These are phyloP conservation scores for Blastobotrys apis DNA, from an alignment of 1,139 yeast species.

Conservation along the genomic window DNA sequence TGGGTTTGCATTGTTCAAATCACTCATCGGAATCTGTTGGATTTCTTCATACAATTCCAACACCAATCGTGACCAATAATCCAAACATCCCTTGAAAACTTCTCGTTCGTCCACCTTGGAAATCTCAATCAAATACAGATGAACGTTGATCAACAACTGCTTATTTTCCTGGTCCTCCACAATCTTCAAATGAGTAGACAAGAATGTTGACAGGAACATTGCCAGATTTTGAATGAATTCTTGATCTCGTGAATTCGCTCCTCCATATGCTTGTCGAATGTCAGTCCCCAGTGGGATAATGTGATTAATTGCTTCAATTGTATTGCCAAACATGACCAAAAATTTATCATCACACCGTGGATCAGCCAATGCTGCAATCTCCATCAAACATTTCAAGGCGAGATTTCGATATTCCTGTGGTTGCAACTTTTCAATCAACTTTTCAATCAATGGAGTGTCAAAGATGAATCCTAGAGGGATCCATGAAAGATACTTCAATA, in stretches of 20 bases:
- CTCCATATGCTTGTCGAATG: conserved; percentile 64
- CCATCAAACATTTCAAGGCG: conserved; percentile 88
- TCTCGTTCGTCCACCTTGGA: conserved; percentile 95
- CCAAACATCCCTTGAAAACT: conserved; percentile 88
- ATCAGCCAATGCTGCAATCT: conserved; percentile 66
- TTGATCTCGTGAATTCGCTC: conserved; percentile 80
- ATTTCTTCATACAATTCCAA: conserved; percentile 78
- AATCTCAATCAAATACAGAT: conserved; percentile 74
- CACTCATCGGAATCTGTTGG: conserved; percentile 68
- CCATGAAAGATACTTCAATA: conserved; percentile 89
- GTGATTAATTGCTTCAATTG: conserved; percentile 66
- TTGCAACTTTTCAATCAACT: conserved; percentile 66
- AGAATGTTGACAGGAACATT: conserved; percentile 82
- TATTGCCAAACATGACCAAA: conserved; percentile 62
- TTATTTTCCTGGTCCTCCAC: conserved; percentile 63
- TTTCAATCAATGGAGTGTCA: conserved; percentile 72
- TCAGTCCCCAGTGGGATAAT: conserved; percentile 76
- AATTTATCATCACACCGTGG: conserved; percentile 65
- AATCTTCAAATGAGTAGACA: conserved; percentile 68
- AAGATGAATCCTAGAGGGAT: conserved; percentile 85
- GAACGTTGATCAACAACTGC: conserved; percentile 65
- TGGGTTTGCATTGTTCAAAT: conserved; percentile 69
- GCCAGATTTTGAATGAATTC: conserved; percentile 94
- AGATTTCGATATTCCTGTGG: conserved; percentile 80
- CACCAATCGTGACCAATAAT: conserved; percentile 88